phyloP scores from a whole-genome alignment of 2,329 filamentous ascomycete genomes.

The Exutisphaerella laricina region DNA sequence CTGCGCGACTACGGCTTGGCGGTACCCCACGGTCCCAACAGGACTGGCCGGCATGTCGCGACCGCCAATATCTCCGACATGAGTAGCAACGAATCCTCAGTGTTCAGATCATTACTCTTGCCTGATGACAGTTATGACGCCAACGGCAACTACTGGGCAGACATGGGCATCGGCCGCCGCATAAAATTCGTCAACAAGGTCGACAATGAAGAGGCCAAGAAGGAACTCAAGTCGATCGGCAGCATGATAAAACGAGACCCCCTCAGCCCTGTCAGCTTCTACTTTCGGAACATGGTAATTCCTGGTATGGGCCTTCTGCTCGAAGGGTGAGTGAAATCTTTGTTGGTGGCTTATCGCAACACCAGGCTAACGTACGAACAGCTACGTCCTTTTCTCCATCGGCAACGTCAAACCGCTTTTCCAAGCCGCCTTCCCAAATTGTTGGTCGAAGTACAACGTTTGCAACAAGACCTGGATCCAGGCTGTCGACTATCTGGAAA shows the following conservation, averaged over 20 bases:
- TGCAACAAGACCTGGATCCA: conserved; percentile 78
- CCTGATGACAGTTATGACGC: conserved; percentile 83
- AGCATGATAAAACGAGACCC: conserved; percentile 81
- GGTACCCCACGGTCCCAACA: conserved; percentile 46
- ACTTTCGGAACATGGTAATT: conserved; percentile 84
- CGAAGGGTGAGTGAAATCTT: conserved; percentile 62
- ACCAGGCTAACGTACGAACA: conserved; percentile 25
- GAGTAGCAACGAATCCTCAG: conserved; percentile 53
- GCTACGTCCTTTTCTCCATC: conserved; percentile 95
- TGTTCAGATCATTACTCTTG: conserved; percentile 74
- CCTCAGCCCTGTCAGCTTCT: conserved; percentile 75
- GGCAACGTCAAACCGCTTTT: conserved; percentile 86
- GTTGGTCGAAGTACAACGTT: conserved; percentile 59
- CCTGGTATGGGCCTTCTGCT: conserved; percentile 87
- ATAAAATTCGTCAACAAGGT: conserved; percentile 69
- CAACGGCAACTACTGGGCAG: conserved; percentile 88
- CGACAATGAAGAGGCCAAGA: conserved; percentile 62
- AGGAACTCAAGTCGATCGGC: conserved; percentile 64
- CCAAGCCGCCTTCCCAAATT: conserved; percentile 64
- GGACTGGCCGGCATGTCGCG: conserved; percentile 39
- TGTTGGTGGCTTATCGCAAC: not conserved
- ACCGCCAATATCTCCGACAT: conserved; percentile 44
- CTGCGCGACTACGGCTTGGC: conserved; percentile 45
- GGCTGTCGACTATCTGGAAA: conserved; percentile 84
- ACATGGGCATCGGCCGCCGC: conserved; percentile 66